Evolutionary conservation across 106 monocot genomes (phyloP).

Genomic region (Dioscorea alata): DNA sequence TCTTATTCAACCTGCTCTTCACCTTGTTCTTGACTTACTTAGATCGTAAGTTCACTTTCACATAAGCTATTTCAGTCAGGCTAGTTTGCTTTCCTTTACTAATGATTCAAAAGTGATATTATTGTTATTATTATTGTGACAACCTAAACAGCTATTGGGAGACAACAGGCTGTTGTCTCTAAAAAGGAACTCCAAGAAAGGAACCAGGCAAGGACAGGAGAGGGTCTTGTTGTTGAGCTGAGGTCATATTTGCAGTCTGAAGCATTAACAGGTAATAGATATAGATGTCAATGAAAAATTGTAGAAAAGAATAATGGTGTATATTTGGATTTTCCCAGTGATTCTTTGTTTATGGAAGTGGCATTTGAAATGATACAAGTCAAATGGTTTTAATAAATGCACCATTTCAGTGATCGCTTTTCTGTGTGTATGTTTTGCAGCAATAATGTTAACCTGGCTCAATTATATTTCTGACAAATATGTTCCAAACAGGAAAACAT

Average conservation of each 20-base stretch:
- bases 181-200: constrained; percentile 57
- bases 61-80: not conserved
- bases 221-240: constrained; percentile 43
- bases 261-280: constrained; percentile 33
- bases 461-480: too few species aligned
- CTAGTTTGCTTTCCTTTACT: not conserved
- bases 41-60: constrained; percentile 60
- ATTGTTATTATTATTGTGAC: not conserved
- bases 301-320: too few species aligned
- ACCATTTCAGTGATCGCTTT: too few species aligned
- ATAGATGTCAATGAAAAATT: too few species aligned
- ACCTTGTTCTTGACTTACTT: constrained; percentile 77
- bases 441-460: too few species aligned
- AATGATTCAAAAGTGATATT: not conserved
- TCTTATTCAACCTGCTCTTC: constrained; percentile 80
- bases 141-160: constrained; percentile 55
- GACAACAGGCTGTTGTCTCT: constrained; percentile 74
- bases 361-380: too few species aligned
- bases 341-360: too few species aligned
- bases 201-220: constrained; percentile 40
- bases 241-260: constrained; percentile 54
- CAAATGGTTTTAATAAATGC: too few species aligned
- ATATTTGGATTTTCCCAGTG: too few species aligned
- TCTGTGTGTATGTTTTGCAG: too few species aligned
- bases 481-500: constrained; percentile 33